Evolutionary conservation across 2,329 filamentous ascomycete genomes (phyloP).

Genomic region (Trichoderma sp.): DNA sequence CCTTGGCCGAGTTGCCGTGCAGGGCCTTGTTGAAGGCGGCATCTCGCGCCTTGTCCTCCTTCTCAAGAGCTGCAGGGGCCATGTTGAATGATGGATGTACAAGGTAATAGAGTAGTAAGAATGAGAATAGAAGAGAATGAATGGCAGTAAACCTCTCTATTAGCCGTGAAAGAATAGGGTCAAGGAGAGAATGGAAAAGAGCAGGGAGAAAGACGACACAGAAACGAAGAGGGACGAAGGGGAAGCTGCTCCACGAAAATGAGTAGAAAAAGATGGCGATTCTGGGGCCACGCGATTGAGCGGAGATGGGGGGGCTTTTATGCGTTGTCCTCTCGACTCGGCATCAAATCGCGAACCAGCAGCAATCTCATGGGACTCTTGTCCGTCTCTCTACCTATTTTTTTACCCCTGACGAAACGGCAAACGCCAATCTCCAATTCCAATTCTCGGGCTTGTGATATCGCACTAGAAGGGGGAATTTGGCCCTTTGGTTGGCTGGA

Average conservation of each 20-base stretch:
- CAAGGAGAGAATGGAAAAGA: conserved; percentile 1
- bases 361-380: not conserved
- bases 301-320: conserved; percentile 25
- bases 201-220: conserved; percentile 2
- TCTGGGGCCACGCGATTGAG: conserved; percentile 7
- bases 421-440: conserved; percentile 26
- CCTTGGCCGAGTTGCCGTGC: conserved; percentile 72
- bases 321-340: conserved; percentile 3
- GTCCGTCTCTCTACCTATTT: not conserved
- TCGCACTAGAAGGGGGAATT: conserved; percentile 18
- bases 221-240: conserved; percentile 12
- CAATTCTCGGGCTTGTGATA: conserved; percentile 26
- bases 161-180: not conserved
- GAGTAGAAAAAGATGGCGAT: not conserved
- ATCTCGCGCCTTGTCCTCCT: conserved; percentile 81
- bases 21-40: conserved; percentile 87
- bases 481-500: conserved; percentile 21
- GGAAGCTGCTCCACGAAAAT: conserved; percentile 5
- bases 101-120: not conserved
- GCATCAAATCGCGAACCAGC: not conserved
- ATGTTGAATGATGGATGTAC: conserved; percentile 24
- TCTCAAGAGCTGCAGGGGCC: conserved; percentile 24
- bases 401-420: conserved; percentile 25
- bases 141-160: not conserved
- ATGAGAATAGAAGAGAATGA: conserved; percentile 7